These are phyloP conservation scores for Thymus mandschuricus DNA, from an alignment of 257 asterid species.

Conservation along the genomic window DNA sequence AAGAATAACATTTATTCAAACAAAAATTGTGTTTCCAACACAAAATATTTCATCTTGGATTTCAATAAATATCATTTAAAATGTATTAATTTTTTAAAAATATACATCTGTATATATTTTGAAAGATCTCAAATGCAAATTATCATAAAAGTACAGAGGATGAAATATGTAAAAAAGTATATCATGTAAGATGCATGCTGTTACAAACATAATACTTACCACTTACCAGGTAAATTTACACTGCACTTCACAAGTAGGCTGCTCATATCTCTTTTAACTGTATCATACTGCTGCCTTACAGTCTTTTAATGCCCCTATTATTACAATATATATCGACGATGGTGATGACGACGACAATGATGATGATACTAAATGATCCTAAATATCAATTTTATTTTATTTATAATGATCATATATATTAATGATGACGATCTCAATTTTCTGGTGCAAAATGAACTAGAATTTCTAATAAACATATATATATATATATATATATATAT, in stretches of 20 bases:
- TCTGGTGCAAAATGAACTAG: not conserved
- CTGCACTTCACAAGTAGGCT: slow-evolving; percentile 27
- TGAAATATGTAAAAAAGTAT: too few relatives aligned
- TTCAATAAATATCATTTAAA: too few relatives aligned
- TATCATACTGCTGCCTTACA: not conserved
- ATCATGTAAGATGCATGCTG: not conserved
- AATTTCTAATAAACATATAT: not conserved
- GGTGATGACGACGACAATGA: slow-evolving; percentile 9
- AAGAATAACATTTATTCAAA: too few relatives aligned
- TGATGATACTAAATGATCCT: slow-evolving; percentile 9
- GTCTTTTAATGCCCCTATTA: slow-evolving; percentile 22
- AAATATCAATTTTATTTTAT: not conserved
- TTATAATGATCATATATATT: too few relatives aligned
- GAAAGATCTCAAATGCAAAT: too few relatives aligned
- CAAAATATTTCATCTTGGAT: too few relatives aligned
- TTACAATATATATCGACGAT: slow-evolving; percentile 4
- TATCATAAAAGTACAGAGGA: too few relatives aligned
- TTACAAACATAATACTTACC: not conserved
- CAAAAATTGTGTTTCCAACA: too few relatives aligned
- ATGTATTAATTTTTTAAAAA: too few relatives aligned
- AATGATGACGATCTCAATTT: too few relatives aligned
- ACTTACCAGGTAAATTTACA: slow-evolving; percentile 16
- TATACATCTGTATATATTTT: too few relatives aligned
- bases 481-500: too few relatives aligned
- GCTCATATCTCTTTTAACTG: slow-evolving; percentile 19